Evolutionary conservation across 768 basidiomycete species (phyloP).

Genomic region (Grammothele lineata): DNA sequence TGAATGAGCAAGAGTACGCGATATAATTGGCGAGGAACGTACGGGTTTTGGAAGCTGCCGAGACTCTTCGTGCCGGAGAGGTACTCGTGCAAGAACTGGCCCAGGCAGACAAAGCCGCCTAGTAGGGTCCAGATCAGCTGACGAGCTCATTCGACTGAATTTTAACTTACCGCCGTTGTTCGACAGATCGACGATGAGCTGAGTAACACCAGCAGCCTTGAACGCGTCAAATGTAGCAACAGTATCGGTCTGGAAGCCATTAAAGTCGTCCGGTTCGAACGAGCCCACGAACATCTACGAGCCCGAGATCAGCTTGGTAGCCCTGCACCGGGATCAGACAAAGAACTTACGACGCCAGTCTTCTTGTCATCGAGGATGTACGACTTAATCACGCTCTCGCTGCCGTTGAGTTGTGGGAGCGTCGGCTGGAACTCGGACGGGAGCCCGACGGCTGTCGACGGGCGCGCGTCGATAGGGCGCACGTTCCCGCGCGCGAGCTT

Average conservation of each 20-base stretch:
- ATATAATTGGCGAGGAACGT: conserved; percentile 16
- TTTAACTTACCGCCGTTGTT: conserved; percentile 55
- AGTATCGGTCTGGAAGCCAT: conserved; percentile 48
- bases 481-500: conserved; percentile 35
- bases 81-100: conserved; percentile 55
- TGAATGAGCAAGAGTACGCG: no score
- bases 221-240: conserved; percentile 42
- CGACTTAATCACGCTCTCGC: conserved; percentile 49
- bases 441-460: conserved; percentile 37
- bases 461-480: conserved; percentile 33
- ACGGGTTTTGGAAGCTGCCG: conserved; percentile 43
- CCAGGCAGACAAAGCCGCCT: conserved; percentile 63
- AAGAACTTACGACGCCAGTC: conserved; percentile 51
- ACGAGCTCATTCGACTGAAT: not conserved
- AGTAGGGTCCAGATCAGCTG: not conserved
- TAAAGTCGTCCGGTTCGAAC: conserved; percentile 44
- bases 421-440: conserved; percentile 46
- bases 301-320: no score
- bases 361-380: conserved; percentile 51
- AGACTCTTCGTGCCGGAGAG: conserved; percentile 41
- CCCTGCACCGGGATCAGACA: no score
- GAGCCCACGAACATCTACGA: conserved; percentile 57
- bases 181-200: conserved; percentile 52
- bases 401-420: conserved; percentile 41
- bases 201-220: conserved; percentile 43